Conservation (phyloP, 1,284 basidiomycete genomes). For the Fomitopsis palustris region DNA sequence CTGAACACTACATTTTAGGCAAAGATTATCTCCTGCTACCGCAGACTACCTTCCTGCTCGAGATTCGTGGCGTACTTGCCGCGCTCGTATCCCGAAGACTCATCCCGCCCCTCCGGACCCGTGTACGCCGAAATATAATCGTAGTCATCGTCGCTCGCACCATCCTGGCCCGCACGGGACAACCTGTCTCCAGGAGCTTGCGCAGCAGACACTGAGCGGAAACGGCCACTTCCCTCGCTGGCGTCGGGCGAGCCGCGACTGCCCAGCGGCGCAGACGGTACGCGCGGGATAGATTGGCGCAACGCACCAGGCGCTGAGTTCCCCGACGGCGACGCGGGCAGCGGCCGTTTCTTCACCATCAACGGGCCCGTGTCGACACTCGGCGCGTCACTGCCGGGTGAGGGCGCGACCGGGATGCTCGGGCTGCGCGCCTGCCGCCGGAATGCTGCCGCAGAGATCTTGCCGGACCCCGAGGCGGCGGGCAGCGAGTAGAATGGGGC, state of each 20-base stretch:
- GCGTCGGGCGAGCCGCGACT: slow-evolving; percentile 16
- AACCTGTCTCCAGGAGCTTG: slow-evolving; percentile 2
- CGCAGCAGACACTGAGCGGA: slow-evolving; percentile 4
- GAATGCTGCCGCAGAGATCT: slow-evolving; percentile 75
- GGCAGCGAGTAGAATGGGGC: slow-evolving; percentile 20
- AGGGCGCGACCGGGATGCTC: slow-evolving; percentile 14
- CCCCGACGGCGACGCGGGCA: slow-evolving; percentile 38
- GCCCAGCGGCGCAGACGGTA: slow-evolving; percentile 13
- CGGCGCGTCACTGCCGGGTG: slow-evolving; percentile 4
- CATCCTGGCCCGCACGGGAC: slow-evolving; percentile 10
- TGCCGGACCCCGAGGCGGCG: slow-evolving; percentile 30
- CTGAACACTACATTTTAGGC: not conserved
- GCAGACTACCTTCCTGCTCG: slow-evolving; percentile 2
- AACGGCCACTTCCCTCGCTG: not conserved
- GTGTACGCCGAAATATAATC: slow-evolving; percentile 56
- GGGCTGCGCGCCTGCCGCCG: slow-evolving; percentile 46
- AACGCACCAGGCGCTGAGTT: slow-evolving; percentile 13
- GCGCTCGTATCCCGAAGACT: slow-evolving; percentile 5
- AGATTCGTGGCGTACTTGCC: slow-evolving; percentile 6
- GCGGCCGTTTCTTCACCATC: slow-evolving; percentile 44
- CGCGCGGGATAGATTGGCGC: slow-evolving; percentile 15
- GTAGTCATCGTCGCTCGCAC: slow-evolving; percentile 43
- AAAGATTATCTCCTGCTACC: not conserved
- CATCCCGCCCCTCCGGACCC: slow-evolving; percentile 6
- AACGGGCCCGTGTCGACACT: slow-evolving; percentile 44